Evolutionary conservation across 2,329 filamentous ascomycete species (phyloP), one percentile per base, ranked within the genome.

Genomic region (Coniochaeta pulveracea): DNA sequence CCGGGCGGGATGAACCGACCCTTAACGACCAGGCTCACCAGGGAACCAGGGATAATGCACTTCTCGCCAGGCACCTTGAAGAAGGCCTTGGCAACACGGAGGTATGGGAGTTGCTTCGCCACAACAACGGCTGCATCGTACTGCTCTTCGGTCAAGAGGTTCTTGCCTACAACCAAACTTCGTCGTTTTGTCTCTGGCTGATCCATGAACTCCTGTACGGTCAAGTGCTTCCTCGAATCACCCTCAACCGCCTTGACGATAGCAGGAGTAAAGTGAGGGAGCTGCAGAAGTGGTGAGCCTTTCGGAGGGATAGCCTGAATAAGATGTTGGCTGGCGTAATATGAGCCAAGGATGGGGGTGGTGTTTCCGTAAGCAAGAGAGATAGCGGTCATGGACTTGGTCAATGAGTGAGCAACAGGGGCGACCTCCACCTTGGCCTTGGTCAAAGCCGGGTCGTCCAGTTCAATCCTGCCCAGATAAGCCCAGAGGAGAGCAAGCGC

Each of bases 51-150:
- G 19, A 89, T 93, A 50, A 98, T 85, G 55, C 80, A 82, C 44
- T 82, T 84, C 61, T 98, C 93, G 51, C 91, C 91, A 34, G 85
- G 80, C 28, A 98, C 93, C 67, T 98, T 98, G 76, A 98, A 98
- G 61, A 94, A 98, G 6, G 86, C 85, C 61, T 86, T 93, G 50
- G 85, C 85, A 9, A 98, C 76, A 37, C 82, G 73, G 35, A 98
- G 68, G 42, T 76, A 73, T 2, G 91, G 91, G 18, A 98, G 69
- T 58, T 95, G 85, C 46, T 76, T 76, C 18, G 86, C 88, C 19
- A 95, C 80, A 29, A 61, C 60, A 39, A 94, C 67, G 23, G 81
- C 82, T 26, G 78, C 71, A 42, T 74, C 64, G 58, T 94, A 94
- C 55, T 95, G 76, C 39, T 72, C 58, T 44, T 85, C 78, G 4